Conservation (phyloP, 129 eudicot species). For the Flaveria trinervia region DNA sequence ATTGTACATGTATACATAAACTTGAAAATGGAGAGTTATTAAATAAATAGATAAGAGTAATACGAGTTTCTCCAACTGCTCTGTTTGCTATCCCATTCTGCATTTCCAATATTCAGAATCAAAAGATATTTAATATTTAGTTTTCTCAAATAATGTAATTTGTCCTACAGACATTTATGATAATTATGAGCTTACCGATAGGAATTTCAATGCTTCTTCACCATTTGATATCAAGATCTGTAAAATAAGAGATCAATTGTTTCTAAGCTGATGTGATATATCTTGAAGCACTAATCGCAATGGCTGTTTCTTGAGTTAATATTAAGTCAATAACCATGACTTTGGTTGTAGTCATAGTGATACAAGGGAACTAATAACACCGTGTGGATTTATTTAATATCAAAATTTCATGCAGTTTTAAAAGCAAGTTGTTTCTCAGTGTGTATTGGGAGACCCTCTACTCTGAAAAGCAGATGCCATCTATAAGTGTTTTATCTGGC, state of each 20-base stretch:
- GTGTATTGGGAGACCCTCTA: slow-evolving; percentile 2
- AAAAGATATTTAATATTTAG: slow-evolving; percentile 22
- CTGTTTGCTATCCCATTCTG: slow-evolving; percentile 85
- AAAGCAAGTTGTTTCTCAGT: slow-evolving; percentile 1
- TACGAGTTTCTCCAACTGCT: slow-evolving; percentile 99
- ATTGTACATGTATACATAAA: slow-evolving; percentile 13
- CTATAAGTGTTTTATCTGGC: neutral
- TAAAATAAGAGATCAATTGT: slow-evolving; percentile 17
- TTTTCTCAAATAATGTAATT: slow-evolving; percentile 18
- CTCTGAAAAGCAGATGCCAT: slow-evolving; percentile 7
- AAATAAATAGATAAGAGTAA: slow-evolving; percentile 31
- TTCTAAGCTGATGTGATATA: neutral
- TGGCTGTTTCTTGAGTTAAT: neutral
- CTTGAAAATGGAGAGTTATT: slow-evolving; percentile 9
- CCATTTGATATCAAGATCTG: slow-evolving; percentile 57
- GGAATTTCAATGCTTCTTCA: slow-evolving; percentile 61
- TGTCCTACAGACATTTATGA: neutral
- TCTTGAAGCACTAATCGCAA: slow-evolving; percentile 1
- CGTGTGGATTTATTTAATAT: neutral
- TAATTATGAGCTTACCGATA: slow-evolving; percentile 58
- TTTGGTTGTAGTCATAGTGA: slow-evolving; percentile 17
- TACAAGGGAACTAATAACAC: neutral
- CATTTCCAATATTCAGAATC: slow-evolving; percentile 33
- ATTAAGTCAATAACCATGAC: neutral
- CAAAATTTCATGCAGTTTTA: neutral